Evolutionary conservation across 495 filamentous ascomycete genomes (phyloP), one percentile per base, ranked within the genome.

Genomic region (Hypoxylon perforatum): DNA sequence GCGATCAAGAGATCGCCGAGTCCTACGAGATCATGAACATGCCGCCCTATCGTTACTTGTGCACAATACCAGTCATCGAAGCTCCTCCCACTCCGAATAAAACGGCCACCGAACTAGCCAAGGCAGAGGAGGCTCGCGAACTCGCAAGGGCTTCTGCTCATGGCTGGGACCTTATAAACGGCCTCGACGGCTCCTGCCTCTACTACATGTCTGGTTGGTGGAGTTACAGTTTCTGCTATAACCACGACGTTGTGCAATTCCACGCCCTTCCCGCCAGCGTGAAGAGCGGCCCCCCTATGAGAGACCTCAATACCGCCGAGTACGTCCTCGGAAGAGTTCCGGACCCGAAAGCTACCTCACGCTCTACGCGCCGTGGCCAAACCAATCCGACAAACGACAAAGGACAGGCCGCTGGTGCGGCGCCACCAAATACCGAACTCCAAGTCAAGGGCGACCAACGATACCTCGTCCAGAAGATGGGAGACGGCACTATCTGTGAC

Each of bases 171-270:
- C 84, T 98, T n/a, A 85, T 99, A 36, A 84, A 87, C 69, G 93
- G 90, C 28, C 90, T 99, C 75, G 87, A 97, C 36, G 93, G 91
- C 8, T 82, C 86, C 39, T 99, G 95, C 79, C 85, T 99, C 64
- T 97, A 96, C 78, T 97, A 90, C 76, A 83, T 92, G 45, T 90
- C 86, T 0, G 95, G 94, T 3, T 99, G 95, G 95, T 99, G 95
- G 95, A 93, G 90, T 55, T 99, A 99, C 75, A 89, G 87, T 30
- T 98, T 97, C 79, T 99, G 95, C 80, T 97, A 97, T 80, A 90
- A 91, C 71, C 83, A 86, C 42, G 87, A 91, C 55, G 88, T 99
- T 30, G 91, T 90, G 64, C 95, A 99, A 74, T 99, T 97, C 77
- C 95, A 98, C 78, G 91, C 91, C 52, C 79, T 93, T 51, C 86